A percentile compares a stretch with the other conserved stretches of the same genome.
These are phyloP conservation scores for Cytospora chrysosperma DNA, from an alignment of 2,329 filamentous ascomycete species.

Conservation along the genomic window DNA sequence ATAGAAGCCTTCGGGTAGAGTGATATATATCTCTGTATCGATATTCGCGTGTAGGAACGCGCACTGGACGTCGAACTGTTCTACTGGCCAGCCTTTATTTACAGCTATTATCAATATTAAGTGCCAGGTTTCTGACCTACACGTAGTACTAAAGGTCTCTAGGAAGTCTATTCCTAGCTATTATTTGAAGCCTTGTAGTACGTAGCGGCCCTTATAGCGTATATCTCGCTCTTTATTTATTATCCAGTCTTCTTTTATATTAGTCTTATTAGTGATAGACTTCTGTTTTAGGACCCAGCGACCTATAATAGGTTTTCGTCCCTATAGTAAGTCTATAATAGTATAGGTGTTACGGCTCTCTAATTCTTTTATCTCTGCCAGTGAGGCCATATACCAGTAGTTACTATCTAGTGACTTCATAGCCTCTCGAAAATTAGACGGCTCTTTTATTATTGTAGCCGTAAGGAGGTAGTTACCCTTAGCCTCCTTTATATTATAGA, in stretches of 20 bases:
- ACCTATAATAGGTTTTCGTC: background rate
- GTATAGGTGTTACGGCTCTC: background rate
- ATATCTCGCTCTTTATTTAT: conserved; percentile 19
- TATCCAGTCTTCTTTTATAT: background rate
- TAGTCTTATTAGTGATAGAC: background rate
- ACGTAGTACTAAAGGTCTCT: conserved; percentile 20
- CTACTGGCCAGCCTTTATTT: conserved; percentile 8
- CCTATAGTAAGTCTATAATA: too few species aligned
- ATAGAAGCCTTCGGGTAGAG: conserved; percentile 4
- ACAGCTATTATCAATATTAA: conserved; percentile 17
- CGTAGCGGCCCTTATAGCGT: conserved; percentile 6
- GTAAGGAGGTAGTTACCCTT: too few species aligned
- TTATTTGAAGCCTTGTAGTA: conserved; percentile 4
- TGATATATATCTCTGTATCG: conserved; percentile 22
- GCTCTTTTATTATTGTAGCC: too few species aligned
- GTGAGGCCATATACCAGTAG: too few species aligned
- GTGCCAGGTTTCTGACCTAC: conserved; percentile 10
- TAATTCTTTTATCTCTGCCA: background rate
- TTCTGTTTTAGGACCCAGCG: background rate
- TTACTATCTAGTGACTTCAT: too few species aligned
- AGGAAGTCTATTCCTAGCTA: conserved; percentile 15
- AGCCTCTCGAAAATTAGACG: too few species aligned
- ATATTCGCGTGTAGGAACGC: conserved; percentile 19
- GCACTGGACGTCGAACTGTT: conserved; percentile 20
- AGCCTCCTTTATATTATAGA: too few species aligned